Evolutionary conservation across 2,329 filamentous ascomycete species (phyloP), one percentile per base, ranked within the genome.

Genomic region (Stachybotrys elegans): DNA sequence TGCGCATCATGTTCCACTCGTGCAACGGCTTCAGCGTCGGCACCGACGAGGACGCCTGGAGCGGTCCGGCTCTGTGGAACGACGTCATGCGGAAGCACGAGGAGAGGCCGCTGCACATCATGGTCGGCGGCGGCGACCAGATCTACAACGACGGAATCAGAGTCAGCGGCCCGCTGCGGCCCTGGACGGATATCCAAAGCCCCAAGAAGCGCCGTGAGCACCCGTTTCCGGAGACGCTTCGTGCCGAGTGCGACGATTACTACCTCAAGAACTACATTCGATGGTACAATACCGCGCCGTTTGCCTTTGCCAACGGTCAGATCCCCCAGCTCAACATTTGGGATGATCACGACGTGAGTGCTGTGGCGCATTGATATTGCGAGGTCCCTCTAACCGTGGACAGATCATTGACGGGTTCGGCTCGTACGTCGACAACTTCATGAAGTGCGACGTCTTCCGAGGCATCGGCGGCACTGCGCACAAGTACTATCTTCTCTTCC

Each of bases 1-100:
- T 98, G 92, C 89, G 95, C 60, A 87, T 96, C 60, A 95, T 97
- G 88, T 98, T 96, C 67, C 87, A 96, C 70, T 95, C 88, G 45
- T 96, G 93, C 70, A 98, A 98, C 64, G 94, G 93, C 14, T 98
- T 98, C 70, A 92, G 87, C 53, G 77, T 93, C 31, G 87, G 86
- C 43, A 92, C 89, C 4, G 86, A 95, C 61, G 82, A 93, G 48
- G 82, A 88, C 40, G 83, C 84, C 34, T 95, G 90, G 71, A 92
- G 86, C 58, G 93, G 93, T 0, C 86, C 89, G n/a, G 88, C 88
- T 5, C 70, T 98, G 45, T 98, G 93, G 93, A 88, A 93, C 57
- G 92, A 98, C 60, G 91, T 97, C 9, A 65, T 91, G 52, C 86
- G 94, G 54, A 83, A 72, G 46, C 93, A 98, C 60, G 78, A 83